Base-by-base conservation (phyloP, 768 basidiomycete species). In the Collybia nuda region DNA sequence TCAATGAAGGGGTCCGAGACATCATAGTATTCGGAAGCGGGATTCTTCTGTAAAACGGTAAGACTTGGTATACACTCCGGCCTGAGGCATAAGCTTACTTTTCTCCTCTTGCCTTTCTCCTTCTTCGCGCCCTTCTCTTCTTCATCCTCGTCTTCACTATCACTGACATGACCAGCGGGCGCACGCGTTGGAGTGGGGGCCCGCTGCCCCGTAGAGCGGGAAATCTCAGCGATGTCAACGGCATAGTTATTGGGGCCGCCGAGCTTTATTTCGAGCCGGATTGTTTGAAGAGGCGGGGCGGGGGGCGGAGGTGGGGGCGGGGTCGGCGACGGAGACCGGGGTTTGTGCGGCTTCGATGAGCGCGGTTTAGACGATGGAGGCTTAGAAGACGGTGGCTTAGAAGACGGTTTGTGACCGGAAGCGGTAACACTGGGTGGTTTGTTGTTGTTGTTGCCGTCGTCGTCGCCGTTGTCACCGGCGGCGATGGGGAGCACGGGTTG, bases 1-100 rank as follows among this genome's bases (percentile, higher is more conserved):
- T 99, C 97, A 62, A 99, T 97, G 72, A 98, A 98, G 0, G 92
- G 89, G 70, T 99, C 97, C 0, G 77, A 72, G 17, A 86, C 75
- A 71, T 99, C 96, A 75, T 99, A 99, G 61, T 93, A 91, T 62
- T 89, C 90, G 18, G 82, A 70, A 0, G 75, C 73, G 1, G 67
- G 64, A 50, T 74, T 79, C 62, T 83, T 85, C 65, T 76, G 72
- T 72, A 77, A 55, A 18, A 40, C 28, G 40, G 60, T 55, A 48
- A n/a, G 51, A 35, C 11, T 37, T 17, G 29, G 36, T 11, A 32
- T 41, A 2, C 7, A 24, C 21, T n/a, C 12, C 17, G 28, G 36
- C 19, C 7, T 17, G 0, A 6, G 18, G 17, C n/a, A 23, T 6
- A 29, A 21, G 23, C 57, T 29, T 43, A 66, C 68, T 63, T 69